Percentiles rank a stretch among this genome's conserved stretches.
Conservation (phyloP, 2,329 filamentous ascomycete species). For the Arthrobotrys pseudoclavata region DNA sequence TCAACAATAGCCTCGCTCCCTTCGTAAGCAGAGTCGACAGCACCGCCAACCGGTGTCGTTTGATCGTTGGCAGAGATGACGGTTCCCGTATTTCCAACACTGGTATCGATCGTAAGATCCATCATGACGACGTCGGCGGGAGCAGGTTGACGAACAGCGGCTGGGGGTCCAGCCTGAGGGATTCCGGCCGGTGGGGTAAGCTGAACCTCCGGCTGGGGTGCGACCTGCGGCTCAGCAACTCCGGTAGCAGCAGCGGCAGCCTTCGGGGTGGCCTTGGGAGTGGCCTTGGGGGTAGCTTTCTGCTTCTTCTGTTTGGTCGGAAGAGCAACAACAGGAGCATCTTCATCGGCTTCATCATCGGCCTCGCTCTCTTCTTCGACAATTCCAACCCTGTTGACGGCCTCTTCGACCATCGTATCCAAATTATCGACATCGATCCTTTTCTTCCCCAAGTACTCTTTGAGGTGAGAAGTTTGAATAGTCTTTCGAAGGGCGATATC, state of each 20-base stretch:
- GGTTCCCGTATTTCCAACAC: neutral
- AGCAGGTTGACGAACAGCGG: neutral
- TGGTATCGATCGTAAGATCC: constrained; percentile 33
- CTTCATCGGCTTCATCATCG: constrained; percentile 58
- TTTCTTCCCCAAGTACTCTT: constrained; percentile 62
- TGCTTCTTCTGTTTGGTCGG: constrained; percentile 30
- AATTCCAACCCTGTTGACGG: constrained; percentile 61
- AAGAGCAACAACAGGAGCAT: constrained; percentile 10
- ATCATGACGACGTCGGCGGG: constrained; percentile 39
- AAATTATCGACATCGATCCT: constrained; percentile 62
- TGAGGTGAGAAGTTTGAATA: constrained; percentile 62
- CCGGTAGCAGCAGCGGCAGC: neutral
- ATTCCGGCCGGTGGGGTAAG: neutral
- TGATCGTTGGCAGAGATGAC: neutral
- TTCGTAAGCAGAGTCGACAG: constrained; percentile 22
- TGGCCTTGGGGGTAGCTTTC: neutral
- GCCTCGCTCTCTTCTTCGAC: constrained; percentile 60
- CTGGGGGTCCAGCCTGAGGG: neutral
- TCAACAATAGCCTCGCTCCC: constrained; percentile 34
- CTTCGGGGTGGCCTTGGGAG: neutral
- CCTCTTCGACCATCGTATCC: constrained; percentile 62
- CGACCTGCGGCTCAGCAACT: neutral
- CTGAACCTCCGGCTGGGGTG: constrained; percentile 13
- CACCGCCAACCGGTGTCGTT: constrained; percentile 5
- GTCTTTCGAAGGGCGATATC: constrained; percentile 49